Base-by-base conservation (phyloP, 2,329 filamentous ascomycete genomes). In the Zalaria obscura region DNA sequence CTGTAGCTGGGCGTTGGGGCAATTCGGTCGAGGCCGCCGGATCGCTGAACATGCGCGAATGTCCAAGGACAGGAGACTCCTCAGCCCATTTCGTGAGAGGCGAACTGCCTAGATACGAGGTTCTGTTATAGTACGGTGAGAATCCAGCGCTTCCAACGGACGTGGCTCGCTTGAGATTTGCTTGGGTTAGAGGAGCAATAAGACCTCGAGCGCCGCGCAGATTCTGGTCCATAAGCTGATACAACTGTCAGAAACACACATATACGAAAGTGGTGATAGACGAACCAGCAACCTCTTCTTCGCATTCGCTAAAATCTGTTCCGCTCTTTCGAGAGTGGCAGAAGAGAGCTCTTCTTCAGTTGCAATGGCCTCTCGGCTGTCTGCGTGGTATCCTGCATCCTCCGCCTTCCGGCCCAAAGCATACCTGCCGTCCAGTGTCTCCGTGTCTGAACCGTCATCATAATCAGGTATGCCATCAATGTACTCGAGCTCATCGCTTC, bases 171-270 rank as follows among this genome's bases (percentile, higher is more conserved):
- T 60, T 56, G 31, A 61, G 47, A 37, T 61, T 61, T n/a, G 58
- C 58, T 3, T 56, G 52, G 4, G 58, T 61, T 48, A 61, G 45
- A 3, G 58, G 57, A 9, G 52, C 48, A n/a, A 57, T 54, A 10
- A 59, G 46, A 38, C 59, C 57, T 52, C 85, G 76, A 27, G 86
- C 88, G 46, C 85, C 80, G 43, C 73, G 80, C 18, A 95, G 68
- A 52, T 95, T 95, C 32, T 82, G 86, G 62, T 95, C 89, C 87
- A 95, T 94, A 28, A 84, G 83, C 86, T 93, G 58, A 25, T 25
- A 5, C 41, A 5, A 27, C 5, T 18, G 18, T 18, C 18, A 18
- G 18, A 18, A 18, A 18, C 18, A 18, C 18, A 18, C 18, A 18
- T 18, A 18, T 18, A 18, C 18, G 18, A 18, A 18, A 18, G 18